Conservation (phyloP, 2,329 filamentous ascomycete genomes). For the Stemphylium lycopersici region DNA sequence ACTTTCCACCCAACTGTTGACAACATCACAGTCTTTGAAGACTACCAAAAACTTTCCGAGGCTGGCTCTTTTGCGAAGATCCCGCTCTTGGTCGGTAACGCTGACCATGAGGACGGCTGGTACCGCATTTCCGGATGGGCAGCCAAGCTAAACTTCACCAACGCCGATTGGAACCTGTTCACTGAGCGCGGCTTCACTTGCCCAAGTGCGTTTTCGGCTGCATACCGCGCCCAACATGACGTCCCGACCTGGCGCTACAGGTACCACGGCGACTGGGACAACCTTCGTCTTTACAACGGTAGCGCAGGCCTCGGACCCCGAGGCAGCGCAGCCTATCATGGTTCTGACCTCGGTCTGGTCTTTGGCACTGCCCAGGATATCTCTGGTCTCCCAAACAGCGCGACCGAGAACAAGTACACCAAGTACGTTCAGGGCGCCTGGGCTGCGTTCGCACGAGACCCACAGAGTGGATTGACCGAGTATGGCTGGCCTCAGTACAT, state of each 20-base stretch:
- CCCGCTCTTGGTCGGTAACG: slow-evolving; percentile 32
- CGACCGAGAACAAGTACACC: slow-evolving; percentile 41
- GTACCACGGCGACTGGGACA: slow-evolving; percentile 46
- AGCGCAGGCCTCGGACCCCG: slow-evolving; percentile 29
- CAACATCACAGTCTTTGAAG: slow-evolving; percentile 36
- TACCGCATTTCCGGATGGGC: slow-evolving; percentile 35
- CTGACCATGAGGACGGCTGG: slow-evolving; percentile 35
- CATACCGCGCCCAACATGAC: slow-evolving; percentile 28
- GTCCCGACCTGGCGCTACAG: slow-evolving; percentile 48
- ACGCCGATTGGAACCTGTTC: slow-evolving; percentile 35
- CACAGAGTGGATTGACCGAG: slow-evolving; percentile 34
- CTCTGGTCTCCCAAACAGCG: slow-evolving; percentile 26
- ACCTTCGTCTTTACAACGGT: slow-evolving; percentile 41
- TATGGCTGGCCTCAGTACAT: slow-evolving; percentile 42
- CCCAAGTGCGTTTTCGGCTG: slow-evolving; percentile 24
- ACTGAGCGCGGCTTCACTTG: slow-evolving; percentile 34
- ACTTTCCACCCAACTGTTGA: slow-evolving; percentile 43
- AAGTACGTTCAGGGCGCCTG: slow-evolving; percentile 34
- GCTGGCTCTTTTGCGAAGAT: slow-evolving; percentile 33
- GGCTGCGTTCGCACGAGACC: slow-evolving; percentile 44
- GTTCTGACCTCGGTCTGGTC: slow-evolving; percentile 43
- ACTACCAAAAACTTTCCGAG: slow-evolving; percentile 33
- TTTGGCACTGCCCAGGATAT: slow-evolving; percentile 43
- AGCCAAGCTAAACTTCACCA: slow-evolving; percentile 26
- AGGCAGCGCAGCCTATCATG: slow-evolving; percentile 48